Conservation (phyloP, 1,284 basidiomycete genomes). For the Meira nashicola region DNA sequence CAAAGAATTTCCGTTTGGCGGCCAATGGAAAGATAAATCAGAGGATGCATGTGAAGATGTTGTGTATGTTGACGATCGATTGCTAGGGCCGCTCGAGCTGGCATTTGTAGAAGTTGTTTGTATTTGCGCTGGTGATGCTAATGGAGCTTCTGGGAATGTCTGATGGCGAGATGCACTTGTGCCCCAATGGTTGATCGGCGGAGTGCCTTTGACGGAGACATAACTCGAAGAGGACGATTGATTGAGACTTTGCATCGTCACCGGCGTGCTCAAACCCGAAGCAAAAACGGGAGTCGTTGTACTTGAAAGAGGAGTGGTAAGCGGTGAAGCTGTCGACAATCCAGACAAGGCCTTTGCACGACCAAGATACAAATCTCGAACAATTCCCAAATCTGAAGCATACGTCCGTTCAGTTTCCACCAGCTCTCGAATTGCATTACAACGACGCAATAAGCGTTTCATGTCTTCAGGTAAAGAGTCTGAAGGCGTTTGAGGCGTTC, state of each 20-base stretch:
- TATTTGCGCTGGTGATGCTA: constrained; percentile 15
- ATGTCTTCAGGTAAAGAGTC: constrained; percentile 24
- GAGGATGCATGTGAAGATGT: constrained; percentile 42
- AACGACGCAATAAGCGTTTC: constrained; percentile 64
- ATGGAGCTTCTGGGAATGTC: not conserved
- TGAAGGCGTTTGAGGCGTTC: constrained; percentile 15
- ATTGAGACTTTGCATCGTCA: not conserved
- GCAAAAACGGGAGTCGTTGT: not conserved
- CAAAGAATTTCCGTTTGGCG: constrained; percentile 1
- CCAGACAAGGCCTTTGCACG: constrained; percentile 49
- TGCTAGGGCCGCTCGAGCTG: constrained; percentile 35
- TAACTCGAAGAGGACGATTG: not conserved
- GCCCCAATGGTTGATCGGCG: not conserved
- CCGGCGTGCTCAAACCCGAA: not conserved
- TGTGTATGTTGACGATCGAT: constrained; percentile 42
- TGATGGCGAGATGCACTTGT: too few species aligned
- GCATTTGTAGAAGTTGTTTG: constrained; percentile 17
- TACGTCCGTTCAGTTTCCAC: constrained; percentile 72
- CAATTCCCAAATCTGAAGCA: constrained; percentile 77
- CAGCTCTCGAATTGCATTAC: constrained; percentile 72
- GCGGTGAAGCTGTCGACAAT: constrained; percentile 19
- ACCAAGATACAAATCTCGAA: constrained; percentile 69
- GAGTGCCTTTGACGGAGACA: constrained; percentile 15
- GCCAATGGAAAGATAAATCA: not conserved
- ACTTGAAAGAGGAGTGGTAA: constrained; percentile 19